Base-by-base conservation (phyloP, 345 rosid species). In the Pistacia vera region DNA sequence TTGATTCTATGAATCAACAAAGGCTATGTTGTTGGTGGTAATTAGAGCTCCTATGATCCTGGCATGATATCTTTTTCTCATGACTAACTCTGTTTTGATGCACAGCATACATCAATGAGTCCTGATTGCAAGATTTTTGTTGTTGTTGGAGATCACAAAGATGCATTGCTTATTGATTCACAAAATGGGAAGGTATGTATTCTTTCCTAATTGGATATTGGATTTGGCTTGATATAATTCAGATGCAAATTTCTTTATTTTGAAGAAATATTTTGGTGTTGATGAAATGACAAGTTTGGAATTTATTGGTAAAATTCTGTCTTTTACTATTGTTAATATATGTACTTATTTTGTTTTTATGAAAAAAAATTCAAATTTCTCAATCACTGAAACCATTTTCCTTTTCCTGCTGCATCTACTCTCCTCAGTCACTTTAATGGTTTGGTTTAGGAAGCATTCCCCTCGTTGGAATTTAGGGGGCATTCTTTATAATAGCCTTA, bases 41-140 rank as follows among this genome's bases (percentile, higher is more conserved):
- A 61, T 11, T 25, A 61, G 16, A 61, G 38, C 65, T 18, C 51
- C 11, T 38, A 65, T n/a, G 25, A 65, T 65, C 25, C 5, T n/a
- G 6, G 51, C 18, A 38, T 65, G 28, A 65, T 49, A 20, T 48
- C 3, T 54, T 51, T 18, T 14, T 64, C 68, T 64, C 7, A 11
- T 68, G 36, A 56, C 59, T 57, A 16, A 55, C 63, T 22, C 55
- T 64, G 11, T 55, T 54, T 44, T 74, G 71, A 72, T 86, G 83
- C 89, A 90, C 89, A 90, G 94, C 92, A 87, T 78, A 81, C 94
- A 41, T 90, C 94, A 59, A 52, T 90, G 59, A 90, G 90, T 68
- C 94, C 94, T 2, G 84, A 88, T 74, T 61, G 87, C 16, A 85
- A 71, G 75, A 83, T 82, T 46, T 52, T 87, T 13, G 59, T 77